Conservation (phyloP, 2,329 filamentous ascomycete species). For the Alternaria arbusti region DNA sequence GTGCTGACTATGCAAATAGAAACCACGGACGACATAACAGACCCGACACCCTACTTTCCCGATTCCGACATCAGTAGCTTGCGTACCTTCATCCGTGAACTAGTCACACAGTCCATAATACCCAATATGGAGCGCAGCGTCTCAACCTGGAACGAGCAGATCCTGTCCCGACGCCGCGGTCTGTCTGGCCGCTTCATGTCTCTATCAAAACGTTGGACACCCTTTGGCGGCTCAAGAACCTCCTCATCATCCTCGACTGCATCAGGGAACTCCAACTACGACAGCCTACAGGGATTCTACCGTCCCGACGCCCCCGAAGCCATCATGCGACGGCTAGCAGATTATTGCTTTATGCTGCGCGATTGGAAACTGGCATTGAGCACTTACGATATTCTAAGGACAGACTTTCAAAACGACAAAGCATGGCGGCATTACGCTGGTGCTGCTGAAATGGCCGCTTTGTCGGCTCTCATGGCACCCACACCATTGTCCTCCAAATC, state of each 20-base stretch:
- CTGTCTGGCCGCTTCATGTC: slow-evolving; percentile 94
- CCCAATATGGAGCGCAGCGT: slow-evolving; percentile 95
- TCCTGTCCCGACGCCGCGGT: slow-evolving; percentile 86
- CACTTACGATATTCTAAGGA: slow-evolving; percentile 87
- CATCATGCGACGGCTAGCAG: slow-evolving; percentile 88
- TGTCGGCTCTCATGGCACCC: slow-evolving; percentile 80
- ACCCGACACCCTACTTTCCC: slow-evolving; percentile 80
- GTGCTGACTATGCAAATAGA: slow-evolving; percentile 51
- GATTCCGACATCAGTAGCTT: slow-evolving; percentile 91
- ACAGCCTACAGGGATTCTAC: slow-evolving; percentile 79
- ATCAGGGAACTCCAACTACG: slow-evolving; percentile 73
- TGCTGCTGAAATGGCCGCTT: slow-evolving; percentile 91
- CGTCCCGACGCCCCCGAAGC: slow-evolving; percentile 84
- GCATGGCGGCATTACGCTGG: slow-evolving; percentile 96
- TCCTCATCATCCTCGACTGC: slow-evolving; percentile 60
- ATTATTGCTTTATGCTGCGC: slow-evolving; percentile 95
- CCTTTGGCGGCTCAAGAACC: slow-evolving; percentile 73
- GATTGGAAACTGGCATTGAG: slow-evolving; percentile 94
- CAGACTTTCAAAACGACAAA: slow-evolving; percentile 93
- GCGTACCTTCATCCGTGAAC: slow-evolving; percentile 86
- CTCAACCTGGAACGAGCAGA: slow-evolving; percentile 95
- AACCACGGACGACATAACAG: slow-evolving; percentile 72
- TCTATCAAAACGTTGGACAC: slow-evolving; percentile 86
- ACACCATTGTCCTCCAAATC: slow-evolving; percentile 75
- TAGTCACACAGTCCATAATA: slow-evolving; percentile 92